Conservation (phyloP, 345 rosid genomes). For the Bretschneidera sinensis region DNA sequence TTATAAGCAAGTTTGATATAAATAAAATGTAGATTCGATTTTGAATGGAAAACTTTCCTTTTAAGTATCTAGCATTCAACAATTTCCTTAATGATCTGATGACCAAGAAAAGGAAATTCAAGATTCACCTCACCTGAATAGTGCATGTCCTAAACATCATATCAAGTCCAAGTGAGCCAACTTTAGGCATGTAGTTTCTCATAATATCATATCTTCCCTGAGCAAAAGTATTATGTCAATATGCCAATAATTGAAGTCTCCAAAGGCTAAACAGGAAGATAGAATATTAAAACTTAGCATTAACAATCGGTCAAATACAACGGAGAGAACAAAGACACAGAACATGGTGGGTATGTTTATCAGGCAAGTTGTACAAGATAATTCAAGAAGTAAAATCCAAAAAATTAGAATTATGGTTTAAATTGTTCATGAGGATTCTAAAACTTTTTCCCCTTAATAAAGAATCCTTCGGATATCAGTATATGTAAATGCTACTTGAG, state of each 20-base stretch:
- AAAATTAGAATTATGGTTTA: neutral
- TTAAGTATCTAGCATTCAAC: neutral
- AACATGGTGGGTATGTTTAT: neutral
- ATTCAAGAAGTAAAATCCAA: neutral
- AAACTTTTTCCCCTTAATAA: no score
- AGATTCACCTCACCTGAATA: constrained; percentile 70
- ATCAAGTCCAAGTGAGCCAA: constrained; percentile 91
- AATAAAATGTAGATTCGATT: neutral
- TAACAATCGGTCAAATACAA: neutral
- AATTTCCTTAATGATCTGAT: neutral
- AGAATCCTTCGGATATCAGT: no score
- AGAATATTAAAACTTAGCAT: constrained; percentile 1
- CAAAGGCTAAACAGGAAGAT: constrained; percentile 9
- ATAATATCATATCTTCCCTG: constrained; percentile 98
- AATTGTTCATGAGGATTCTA: no score
- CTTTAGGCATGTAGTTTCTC: constrained; percentile 99
- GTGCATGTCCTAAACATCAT: constrained; percentile 99
- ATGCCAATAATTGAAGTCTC: constrained; percentile 4
- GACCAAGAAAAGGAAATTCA: constrained; percentile 11
- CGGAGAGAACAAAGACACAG: neutral
- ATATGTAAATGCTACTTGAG: no score
- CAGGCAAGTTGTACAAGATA: neutral
- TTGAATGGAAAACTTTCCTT: neutral
- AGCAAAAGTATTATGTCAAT: constrained; percentile 27
- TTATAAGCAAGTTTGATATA: constrained; percentile 16